A percentile compares a stretch with the other conserved stretches of the same genome.
Evolutionary conservation across 2,329 filamentous ascomycete species (phyloP).

Genomic region (Hypoxylon sp.): DNA sequence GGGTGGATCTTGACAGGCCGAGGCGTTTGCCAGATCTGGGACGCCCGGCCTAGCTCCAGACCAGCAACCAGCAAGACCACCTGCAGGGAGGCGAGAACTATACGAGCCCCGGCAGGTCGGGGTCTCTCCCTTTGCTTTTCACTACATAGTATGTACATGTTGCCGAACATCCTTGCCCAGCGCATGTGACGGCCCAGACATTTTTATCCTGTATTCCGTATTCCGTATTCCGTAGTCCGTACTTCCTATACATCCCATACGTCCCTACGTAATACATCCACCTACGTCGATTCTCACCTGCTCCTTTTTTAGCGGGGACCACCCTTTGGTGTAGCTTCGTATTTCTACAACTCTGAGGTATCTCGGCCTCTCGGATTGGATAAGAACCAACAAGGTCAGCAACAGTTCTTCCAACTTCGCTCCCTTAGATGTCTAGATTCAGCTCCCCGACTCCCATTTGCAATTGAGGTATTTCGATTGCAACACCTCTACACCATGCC

Average conservation of each 20-base stretch:
- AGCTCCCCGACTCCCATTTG: conserved; percentile 12
- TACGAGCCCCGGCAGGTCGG: not conserved
- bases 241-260: not conserved
- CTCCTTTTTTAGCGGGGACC: conserved; percentile 32
- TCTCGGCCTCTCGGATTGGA: conserved; percentile 21
- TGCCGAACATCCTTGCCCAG: conserved; percentile 37
- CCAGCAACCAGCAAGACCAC: not conserved
- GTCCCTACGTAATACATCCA: not conserved
- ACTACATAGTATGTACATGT: too few relatives aligned
- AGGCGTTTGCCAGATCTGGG: conserved; percentile 32
- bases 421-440: conserved; percentile 21
- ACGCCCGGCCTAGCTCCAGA: conserved; percentile 31
- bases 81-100: conserved; percentile 3
- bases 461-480: conserved; percentile 30
- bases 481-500: conserved; percentile 59
- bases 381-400: conserved; percentile 20
- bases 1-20: conserved; percentile 4
- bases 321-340: conserved; percentile 21
- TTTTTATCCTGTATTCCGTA: not conserved
- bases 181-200: conserved; percentile 32
- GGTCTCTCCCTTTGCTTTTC: conserved; percentile 7
- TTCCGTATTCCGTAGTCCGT: not conserved
- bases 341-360: conserved; percentile 2
- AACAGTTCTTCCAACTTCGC: conserved; percentile 2
- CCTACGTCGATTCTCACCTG: conserved; percentile 9